Base-by-base conservation (phyloP, 2,329 filamentous ascomycete species). In the Lomentospora prolificans region DNA sequence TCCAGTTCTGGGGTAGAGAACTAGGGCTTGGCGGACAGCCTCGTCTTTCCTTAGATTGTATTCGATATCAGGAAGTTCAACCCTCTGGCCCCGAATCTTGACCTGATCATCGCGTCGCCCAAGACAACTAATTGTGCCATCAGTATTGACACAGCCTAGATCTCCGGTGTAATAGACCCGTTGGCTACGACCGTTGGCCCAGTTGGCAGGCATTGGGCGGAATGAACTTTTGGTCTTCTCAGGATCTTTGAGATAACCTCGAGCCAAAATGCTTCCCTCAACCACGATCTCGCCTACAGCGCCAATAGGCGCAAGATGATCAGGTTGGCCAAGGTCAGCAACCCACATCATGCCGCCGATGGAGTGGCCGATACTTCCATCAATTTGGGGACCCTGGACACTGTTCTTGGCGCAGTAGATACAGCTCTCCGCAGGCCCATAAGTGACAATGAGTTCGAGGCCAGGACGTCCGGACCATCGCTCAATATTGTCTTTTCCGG, bases 41-140 rank as follows among this genome's bases (percentile, higher is more conserved):
- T 67, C 61, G 3, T 65, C 65, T 28, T 59, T 51, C 17, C 56
- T 60, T 22, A 62, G 51, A 22, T 65, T 60, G 55, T 75, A 72
- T 59, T 79, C 76, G 6, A 79, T 75, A 60, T 79, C 76, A 1
- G 73, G 72, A 14, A 83, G 72, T 67, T 84, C 87, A 53, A 86
- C 77, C 56, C 84, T 72, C 60, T 81, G 84, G 25, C 87, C 87
- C 9, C 77, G 73, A 25, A 87, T 69, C 67, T 89, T 87, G 56
- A 86, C 78, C 65, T 84, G 84, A 12, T 77, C 78, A 61, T 87
- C 84, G 60, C 82, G 84, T 52, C 85, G 75, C 10, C 82, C 82
- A 36, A 84, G 30, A 12, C 30, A 33, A 12, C 30, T 57, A 14
- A 67, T 53, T 0, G 51, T 62, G 0, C 64, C 64, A 8, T 66